Base-by-base conservation (phyloP, 495 filamentous ascomycete species). In the Parathielavia appendiculata region DNA sequence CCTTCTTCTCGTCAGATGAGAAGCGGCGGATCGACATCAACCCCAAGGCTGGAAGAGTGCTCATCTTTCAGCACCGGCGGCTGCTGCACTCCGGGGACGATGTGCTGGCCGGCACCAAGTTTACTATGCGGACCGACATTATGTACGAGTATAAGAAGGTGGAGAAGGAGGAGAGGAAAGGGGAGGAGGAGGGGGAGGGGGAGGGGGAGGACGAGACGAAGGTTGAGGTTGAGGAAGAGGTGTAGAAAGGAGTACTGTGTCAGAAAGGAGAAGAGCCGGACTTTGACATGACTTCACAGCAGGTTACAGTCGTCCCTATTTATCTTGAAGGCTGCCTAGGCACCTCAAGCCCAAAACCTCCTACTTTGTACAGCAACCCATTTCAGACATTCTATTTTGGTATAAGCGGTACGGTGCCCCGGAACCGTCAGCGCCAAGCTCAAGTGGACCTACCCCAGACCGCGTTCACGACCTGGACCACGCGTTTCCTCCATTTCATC, bases 31-130 rank as follows among this genome's bases (percentile, higher is more conserved):
- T 86, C 4, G 83, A 90, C 61, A 78, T 93, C 17, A 73, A 84
- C 53, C 86, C 88, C 6, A 89, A 84, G 69, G 74, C 77, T 16
- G 90, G 90, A 0, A 76, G 86, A 12, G 82, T 90, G 19, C 72
- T 93, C 41, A 75, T 93, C 19, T 95, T 95, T 59, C 89, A 95
- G 71, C 90, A 93, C 56, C 63, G 73, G 5, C 65, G 76, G 51
- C 70, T 95, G 35, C 60, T 86, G 62, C 90, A 95, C 70, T 80
- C 81, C 20, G 90, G 90, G 1, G 89, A 87, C 57, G 83, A 90
- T 62, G 87, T 93, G 7, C 71, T 76, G 38, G 66, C 69, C n/a
- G 90, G 90, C 0, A 75, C 80, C 12, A 93, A 95, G 72, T 86
- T 85, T 62, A 92, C 87, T 0, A 77, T 93, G 71, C 75, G 90